Evolutionary conservation across 2,329 filamentous ascomycete species (phyloP).

Genomic region (Stemphylium beticola): DNA sequence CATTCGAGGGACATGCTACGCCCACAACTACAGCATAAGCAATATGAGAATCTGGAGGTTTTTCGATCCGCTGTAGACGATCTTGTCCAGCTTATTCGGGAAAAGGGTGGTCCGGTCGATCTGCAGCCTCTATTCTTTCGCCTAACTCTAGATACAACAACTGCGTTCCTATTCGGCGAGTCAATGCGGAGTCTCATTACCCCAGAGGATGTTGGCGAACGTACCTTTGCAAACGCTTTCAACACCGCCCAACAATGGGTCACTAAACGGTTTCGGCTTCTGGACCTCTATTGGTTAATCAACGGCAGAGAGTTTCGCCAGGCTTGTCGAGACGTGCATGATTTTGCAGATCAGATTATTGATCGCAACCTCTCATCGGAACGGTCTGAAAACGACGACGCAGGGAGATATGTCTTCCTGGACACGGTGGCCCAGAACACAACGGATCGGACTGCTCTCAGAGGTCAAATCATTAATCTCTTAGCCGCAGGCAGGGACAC

Average conservation of each 20-base stretch:
- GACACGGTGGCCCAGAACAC: conserved; percentile 44
- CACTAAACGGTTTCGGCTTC: conserved; percentile 45
- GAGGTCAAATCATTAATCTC: conserved; percentile 52
- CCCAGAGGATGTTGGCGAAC: conserved; percentile 22
- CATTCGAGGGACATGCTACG: background rate
- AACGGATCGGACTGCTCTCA: conserved; percentile 47
- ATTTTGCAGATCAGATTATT: conserved; percentile 53
- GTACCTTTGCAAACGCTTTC: conserved; percentile 48
- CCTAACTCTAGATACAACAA: conserved; percentile 70
- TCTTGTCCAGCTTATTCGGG: conserved; percentile 62
- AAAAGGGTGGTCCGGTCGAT: conserved; percentile 55
- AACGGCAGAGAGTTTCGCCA: conserved; percentile 39
- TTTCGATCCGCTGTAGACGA: conserved; percentile 64
- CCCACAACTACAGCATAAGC: conserved; percentile 38
- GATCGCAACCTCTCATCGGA: conserved; percentile 50
- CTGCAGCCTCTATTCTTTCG: conserved; percentile 69
- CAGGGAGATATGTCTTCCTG: conserved; percentile 48
- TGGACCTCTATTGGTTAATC: conserved; percentile 53
- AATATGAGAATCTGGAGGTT: conserved; percentile 57
- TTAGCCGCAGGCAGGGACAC: conserved; percentile 41
- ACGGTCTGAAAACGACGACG: conserved; percentile 19
- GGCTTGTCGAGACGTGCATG: conserved; percentile 35
- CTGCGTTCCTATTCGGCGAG: conserved; percentile 71
- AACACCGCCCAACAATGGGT: conserved; percentile 47
- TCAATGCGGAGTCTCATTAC: conserved; percentile 34